Evolutionary conservation across 1,284 basidiomycete genomes (phyloP), one percentile per base, ranked within the genome.

Genomic region (Erythrobasidium hasegawianum): DNA sequence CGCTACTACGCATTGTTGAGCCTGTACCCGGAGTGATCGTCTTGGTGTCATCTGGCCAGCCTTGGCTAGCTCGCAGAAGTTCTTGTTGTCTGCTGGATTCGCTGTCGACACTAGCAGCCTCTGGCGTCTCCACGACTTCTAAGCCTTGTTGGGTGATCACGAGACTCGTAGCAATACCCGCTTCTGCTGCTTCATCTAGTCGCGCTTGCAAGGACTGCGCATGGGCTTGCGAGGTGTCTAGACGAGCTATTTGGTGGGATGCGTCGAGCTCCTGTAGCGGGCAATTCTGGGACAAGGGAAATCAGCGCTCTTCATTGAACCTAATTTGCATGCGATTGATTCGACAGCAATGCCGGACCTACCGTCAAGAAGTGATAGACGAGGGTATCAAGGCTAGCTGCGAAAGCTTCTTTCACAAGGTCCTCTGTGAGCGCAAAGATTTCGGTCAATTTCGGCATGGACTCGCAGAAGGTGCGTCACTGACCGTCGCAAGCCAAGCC

Each of bases 281-380:
- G 47, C 62, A 65, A 14, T 41, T 29, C 62, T 65, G 27, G 27
- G 26, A 18, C 29, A 2, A 43, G 22, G 18, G 10, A 29, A 49
- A 8, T 53, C n/a, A 16, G 20, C 8, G 5, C 8, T 8, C 22
- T 16, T 22, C 9, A 3, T 8, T 53, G 22, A n/a, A 24, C 16
- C 4, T 5, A 47, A 47, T 5, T 11, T 24, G 2, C 20, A 11
- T 20, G 1, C n/a, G n/a, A n/a, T n/a, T 22, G n/a, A 20, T 18
- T 22, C 18, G 22, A n/a, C n/a, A n/a, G n/a, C n/a, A n/a, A 55
- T 18, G 4, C n/a, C 3, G 69, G 62, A 64, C 73, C 67, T 50
- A 88, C 85, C 38, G 90, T 87, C 75, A 91, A 87, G 78, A 95
- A 97, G 86, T 90, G 96, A 92, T 92, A 97, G 71, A 97, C 84